These are phyloP conservation scores for Voacanga thouarsii DNA, from an alignment of 257 asterid genomes.

Conservation along the genomic window DNA sequence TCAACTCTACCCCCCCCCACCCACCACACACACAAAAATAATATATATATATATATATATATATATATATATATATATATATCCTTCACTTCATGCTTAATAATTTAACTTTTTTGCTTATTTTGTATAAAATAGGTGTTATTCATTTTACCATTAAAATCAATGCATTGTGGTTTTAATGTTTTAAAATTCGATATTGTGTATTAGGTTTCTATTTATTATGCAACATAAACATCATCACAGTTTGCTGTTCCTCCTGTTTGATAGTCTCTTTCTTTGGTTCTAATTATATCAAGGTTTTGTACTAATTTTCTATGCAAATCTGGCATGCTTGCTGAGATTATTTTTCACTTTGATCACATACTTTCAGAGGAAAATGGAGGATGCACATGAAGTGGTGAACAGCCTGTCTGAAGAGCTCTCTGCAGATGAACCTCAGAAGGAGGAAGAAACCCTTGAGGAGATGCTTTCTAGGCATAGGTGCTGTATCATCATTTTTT, in stretches of 20 bases:
- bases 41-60: too few relatives aligned
- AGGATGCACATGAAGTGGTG: constrained; percentile 38
- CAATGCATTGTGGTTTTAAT: too few relatives aligned
- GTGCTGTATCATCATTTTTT: constrained; percentile 20
- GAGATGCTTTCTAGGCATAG: constrained; percentile 71
- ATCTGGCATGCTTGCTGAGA: not conserved
- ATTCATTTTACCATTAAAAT: too few relatives aligned
- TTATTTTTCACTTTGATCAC: not conserved
- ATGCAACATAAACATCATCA: not conserved
- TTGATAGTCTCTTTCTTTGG: not conserved
- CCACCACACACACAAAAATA: too few relatives aligned
- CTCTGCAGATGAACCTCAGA: constrained; percentile 32
- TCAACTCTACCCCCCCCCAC: too few relatives aligned
- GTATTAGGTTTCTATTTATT: too few relatives aligned
- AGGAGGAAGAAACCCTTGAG: constrained; percentile 48
- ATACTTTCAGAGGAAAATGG: constrained; percentile 32
- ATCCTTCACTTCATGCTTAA: too few relatives aligned
- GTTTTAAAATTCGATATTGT: too few relatives aligned
- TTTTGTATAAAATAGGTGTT: too few relatives aligned
- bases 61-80: too few relatives aligned
- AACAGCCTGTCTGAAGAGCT: constrained; percentile 34
- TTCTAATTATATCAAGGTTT: not conserved
- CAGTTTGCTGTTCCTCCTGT: not conserved
- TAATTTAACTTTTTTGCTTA: too few relatives aligned
- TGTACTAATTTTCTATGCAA: not conserved